These are phyloP conservation scores for Calocybe cyanea DNA, from an alignment of 768 basidiomycete species.

Conservation along the genomic window DNA sequence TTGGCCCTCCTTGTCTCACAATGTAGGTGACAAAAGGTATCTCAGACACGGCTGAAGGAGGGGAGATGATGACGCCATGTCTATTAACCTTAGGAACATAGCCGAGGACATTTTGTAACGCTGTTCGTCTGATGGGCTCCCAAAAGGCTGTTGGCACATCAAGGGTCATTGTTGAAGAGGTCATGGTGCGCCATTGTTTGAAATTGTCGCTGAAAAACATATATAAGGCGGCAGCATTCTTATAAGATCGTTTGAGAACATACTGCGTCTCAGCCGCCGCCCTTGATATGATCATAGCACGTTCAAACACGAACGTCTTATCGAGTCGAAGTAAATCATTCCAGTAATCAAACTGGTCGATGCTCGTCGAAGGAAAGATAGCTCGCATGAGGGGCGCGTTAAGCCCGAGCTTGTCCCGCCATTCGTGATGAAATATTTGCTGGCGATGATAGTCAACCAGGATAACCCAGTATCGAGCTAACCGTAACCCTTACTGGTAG, in stretches of 20 bases:
- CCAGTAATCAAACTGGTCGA: constrained; percentile 63
- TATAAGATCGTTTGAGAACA: constrained; percentile 5
- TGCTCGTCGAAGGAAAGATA: constrained; percentile 55
- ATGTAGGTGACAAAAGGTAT: constrained; percentile 52
- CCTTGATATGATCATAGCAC: constrained; percentile 61
- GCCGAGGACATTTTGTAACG: constrained; percentile 30
- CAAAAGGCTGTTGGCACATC: constrained; percentile 27
- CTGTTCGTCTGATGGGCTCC: constrained; percentile 29
- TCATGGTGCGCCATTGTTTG: constrained; percentile 32
- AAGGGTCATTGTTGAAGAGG: constrained; percentile 29
- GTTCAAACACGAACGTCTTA: constrained; percentile 60
- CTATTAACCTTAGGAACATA: constrained; percentile 21
- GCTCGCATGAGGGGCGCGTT: constrained; percentile 56
- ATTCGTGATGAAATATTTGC: constrained; percentile 19
- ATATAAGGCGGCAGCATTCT: neutral
- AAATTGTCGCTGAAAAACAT: constrained; percentile 27
- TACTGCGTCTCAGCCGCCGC: constrained; percentile 53
- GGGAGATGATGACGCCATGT: constrained; percentile 7
- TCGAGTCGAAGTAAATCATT: constrained; percentile 45
- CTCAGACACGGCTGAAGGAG: constrained; percentile 10
- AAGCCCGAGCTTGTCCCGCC: constrained; percentile 19
- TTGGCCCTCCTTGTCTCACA: constrained; percentile 47
- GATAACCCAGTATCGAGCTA: neutral
- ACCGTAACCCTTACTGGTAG: constrained; percentile 15
- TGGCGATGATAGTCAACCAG: neutral